Percentiles rank a stretch among this genome's conserved stretches.
Conservation (phyloP, 495 filamentous ascomycete species). For the Apiosordaria backusii region DNA sequence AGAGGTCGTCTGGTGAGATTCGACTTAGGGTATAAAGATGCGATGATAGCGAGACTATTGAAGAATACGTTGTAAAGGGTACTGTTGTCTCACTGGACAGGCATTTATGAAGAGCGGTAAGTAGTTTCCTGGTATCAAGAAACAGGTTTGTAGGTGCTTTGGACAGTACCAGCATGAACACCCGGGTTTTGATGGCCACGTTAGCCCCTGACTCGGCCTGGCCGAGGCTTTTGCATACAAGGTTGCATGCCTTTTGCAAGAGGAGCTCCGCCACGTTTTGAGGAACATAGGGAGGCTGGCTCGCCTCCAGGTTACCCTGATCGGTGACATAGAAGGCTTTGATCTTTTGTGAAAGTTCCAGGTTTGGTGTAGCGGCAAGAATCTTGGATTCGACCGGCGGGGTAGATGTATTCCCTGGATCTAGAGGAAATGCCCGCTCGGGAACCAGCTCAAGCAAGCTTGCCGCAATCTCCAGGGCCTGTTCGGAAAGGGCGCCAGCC, state of each 20-base stretch:
- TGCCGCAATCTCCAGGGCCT: slow-evolving; percentile 51
- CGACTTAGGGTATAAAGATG: slow-evolving; percentile 59
- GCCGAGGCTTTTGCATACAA: slow-evolving; percentile 48
- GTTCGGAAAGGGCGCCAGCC: slow-evolving; percentile 23
- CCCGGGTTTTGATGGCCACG: slow-evolving; percentile 43
- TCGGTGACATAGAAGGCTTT: slow-evolving; percentile 60
- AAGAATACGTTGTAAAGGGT: slow-evolving; percentile 53
- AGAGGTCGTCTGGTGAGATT: slow-evolving; percentile 54
- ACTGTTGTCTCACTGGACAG: slow-evolving; percentile 34
- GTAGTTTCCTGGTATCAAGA: slow-evolving; percentile 52
- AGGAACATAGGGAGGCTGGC: slow-evolving; percentile 54
- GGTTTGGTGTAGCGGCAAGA: slow-evolving; percentile 35
- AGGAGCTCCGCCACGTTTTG: slow-evolving; percentile 58
- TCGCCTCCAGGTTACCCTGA: slow-evolving; percentile 52
- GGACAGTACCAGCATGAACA: slow-evolving; percentile 58
- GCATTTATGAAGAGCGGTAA: slow-evolving; percentile 51
- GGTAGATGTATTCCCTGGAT: slow-evolving; percentile 24
- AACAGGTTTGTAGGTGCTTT: slow-evolving; percentile 51
- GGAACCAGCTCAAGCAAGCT: slow-evolving; percentile 64
- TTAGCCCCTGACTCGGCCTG: slow-evolving; percentile 33
- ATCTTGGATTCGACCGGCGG: slow-evolving; percentile 27
- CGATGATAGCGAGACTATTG: slow-evolving; percentile 59
- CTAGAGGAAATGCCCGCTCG: slow-evolving; percentile 61
- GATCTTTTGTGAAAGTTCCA: slow-evolving; percentile 58
- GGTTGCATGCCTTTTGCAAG: slow-evolving; percentile 55